Evolutionary conservation across 805 yeast genomes (phyloP).

Genomic region (Kluyveromyces nonfermentans): DNA sequence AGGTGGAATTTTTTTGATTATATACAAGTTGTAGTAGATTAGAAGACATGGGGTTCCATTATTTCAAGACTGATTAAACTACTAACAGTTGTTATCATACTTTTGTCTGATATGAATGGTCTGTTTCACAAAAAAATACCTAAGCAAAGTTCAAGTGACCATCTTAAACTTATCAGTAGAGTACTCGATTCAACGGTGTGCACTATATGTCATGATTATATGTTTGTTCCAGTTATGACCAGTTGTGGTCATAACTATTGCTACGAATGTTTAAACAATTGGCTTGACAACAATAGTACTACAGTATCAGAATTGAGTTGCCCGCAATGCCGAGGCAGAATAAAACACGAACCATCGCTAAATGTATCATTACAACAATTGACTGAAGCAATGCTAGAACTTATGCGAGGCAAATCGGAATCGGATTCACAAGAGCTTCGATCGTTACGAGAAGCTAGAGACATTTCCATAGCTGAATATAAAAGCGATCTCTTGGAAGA

Average conservation of each 20-base stretch:
- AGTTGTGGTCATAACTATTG: constrained; percentile 72
- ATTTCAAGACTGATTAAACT: not conserved
- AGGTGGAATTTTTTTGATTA: not conserved
- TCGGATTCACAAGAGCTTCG: constrained; percentile 12
- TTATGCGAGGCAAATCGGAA: constrained; percentile 19
- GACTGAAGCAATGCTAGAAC: constrained; percentile 33
- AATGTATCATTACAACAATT: constrained; percentile 45
- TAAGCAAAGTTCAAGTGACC: not conserved
- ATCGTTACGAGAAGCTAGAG: constrained; percentile 21
- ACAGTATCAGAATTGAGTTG: constrained; percentile 41
- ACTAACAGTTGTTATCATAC: not conserved
- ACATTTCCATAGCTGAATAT: constrained; percentile 29
- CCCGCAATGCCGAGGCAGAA: constrained; percentile 52
- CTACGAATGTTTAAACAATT: constrained; percentile 50
- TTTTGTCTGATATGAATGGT: not conserved
- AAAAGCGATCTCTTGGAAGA: constrained; percentile 32
- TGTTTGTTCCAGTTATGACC: constrained; percentile 55
- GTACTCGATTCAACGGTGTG: constrained; percentile 34
- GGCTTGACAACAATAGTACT: constrained; percentile 39
- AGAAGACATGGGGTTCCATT: not conserved
- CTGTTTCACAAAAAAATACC: constrained; percentile 1
- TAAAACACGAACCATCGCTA: constrained; percentile 41
- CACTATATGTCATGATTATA: constrained; percentile 58
- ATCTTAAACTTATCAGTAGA: constrained; percentile 6
- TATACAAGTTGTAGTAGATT: not conserved